These are phyloP conservation scores for Fusarium nisikadoi DNA, from an alignment of 2,329 filamentous ascomycete genomes.

Conservation along the genomic window DNA sequence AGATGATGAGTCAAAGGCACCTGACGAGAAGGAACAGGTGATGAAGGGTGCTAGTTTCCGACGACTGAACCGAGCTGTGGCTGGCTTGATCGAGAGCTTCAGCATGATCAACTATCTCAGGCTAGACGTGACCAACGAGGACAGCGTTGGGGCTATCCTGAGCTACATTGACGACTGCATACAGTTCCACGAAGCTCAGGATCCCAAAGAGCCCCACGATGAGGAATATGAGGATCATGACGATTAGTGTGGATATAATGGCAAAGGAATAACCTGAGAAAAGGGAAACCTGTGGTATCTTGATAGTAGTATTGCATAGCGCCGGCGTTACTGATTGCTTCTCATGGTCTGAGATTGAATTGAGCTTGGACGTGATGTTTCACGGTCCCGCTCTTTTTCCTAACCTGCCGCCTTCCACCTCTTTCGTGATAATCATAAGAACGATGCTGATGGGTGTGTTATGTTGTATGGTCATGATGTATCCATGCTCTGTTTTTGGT, in stretches of 20 bases:
- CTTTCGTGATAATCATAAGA: conserved; percentile 19
- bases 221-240: conserved; percentile 56
- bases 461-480: background rate
- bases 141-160: conserved; percentile 84
- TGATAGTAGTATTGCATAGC: conserved; percentile 45
- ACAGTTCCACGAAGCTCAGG: conserved; percentile 92
- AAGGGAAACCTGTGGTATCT: conserved; percentile 31
- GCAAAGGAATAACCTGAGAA: conserved; percentile 16
- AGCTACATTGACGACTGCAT: conserved; percentile 96
- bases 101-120: conserved; percentile 97
- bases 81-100: conserved; percentile 92
- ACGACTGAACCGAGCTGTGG: conserved; percentile 86
- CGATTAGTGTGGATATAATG: conserved; percentile 21
- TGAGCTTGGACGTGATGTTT: conserved; percentile 28
- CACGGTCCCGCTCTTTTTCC: conserved; percentile 6
- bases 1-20: conserved; percentile 66
- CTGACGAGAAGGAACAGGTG: conserved; percentile 73
- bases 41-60: conserved; percentile 87
- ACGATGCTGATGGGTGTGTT: background rate
- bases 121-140: conserved; percentile 89
- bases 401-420: conserved; percentile 23
- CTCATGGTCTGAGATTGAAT: conserved; percentile 30
- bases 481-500: background rate
- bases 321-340: conserved; percentile 44
- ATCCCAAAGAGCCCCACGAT: conserved; percentile 83